Evolutionary conservation across 345 rosid species (phyloP).

Genomic region (Eucalyptus pauciflora): DNA sequence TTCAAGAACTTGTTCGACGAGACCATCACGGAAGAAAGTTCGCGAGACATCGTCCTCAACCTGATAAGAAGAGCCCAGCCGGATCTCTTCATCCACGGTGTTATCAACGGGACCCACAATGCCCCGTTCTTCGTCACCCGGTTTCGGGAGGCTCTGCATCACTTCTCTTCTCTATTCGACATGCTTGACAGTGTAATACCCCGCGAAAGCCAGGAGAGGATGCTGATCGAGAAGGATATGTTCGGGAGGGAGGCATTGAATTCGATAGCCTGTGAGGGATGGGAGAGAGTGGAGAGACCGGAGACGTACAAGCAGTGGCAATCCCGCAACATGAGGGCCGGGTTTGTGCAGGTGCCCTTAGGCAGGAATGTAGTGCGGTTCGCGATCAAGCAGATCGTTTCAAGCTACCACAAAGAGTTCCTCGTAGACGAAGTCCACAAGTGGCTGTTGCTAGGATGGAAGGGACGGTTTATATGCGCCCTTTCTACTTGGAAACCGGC

Average conservation of each 20-base stretch:
- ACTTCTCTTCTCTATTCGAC: neutral
- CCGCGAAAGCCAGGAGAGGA: neutral
- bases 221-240: neutral
- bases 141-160: slow-evolving; percentile 1
- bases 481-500: slow-evolving; percentile 1
- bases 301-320: slow-evolving; percentile 1
- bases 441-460: slow-evolving; percentile 1
- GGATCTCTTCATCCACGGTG: neutral
- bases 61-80: neutral
- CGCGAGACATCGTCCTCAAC: neutral
- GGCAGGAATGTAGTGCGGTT: neutral
- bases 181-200: neutral
- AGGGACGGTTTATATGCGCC: neutral
- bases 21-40: neutral
- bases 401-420: neutral
- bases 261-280: neutral
- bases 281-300: neutral
- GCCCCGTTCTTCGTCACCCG: slow-evolving; percentile 5
- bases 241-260: neutral
- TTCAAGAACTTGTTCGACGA: neutral
- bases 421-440: neutral
- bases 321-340: neutral
- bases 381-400: neutral
- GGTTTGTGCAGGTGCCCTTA: neutral
- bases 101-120: neutral